phyloP scores from a whole-genome alignment of 2,329 filamentous ascomycete species.

The Biscogniauxia marginata region DNA sequence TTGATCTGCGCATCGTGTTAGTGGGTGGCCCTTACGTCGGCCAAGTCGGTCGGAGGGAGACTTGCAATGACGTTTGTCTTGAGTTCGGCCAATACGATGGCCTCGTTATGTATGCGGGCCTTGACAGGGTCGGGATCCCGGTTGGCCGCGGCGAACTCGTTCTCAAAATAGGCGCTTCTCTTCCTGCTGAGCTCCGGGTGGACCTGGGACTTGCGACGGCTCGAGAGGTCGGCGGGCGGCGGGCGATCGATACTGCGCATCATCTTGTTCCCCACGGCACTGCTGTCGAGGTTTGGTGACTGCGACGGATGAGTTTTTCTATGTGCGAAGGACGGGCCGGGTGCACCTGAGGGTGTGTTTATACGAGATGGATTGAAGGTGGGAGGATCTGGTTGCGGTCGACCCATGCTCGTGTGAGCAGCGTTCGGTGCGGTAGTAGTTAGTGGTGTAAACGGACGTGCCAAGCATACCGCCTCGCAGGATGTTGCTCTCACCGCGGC shows the following conservation, averaged over 20 bases:
- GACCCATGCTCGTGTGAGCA: slow-evolving; percentile 15
- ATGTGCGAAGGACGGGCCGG: slow-evolving; percentile 32
- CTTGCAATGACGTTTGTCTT: slow-evolving; percentile 63
- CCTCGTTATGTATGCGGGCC: slow-evolving; percentile 51
- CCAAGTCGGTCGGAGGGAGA: slow-evolving; percentile 7
- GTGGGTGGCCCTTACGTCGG: background rate
- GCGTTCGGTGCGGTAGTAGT: slow-evolving; percentile 7
- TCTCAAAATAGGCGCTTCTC: slow-evolving; percentile 47
- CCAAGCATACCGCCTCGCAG: background rate
- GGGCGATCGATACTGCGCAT: slow-evolving; percentile 40
- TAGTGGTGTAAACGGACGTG: slow-evolving; percentile 6
- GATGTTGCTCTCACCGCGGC: slow-evolving; percentile 2
- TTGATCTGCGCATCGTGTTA: slow-evolving; percentile 53
- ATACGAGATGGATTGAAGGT: slow-evolving; percentile 2
- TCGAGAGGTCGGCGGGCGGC: slow-evolving; percentile 38
- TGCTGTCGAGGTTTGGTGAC: slow-evolving; percentile 28
- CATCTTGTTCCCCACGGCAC: slow-evolving; percentile 37
- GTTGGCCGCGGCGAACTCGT: slow-evolving; percentile 38
- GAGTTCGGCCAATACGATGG: slow-evolving; percentile 62
- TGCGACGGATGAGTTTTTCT: slow-evolving; percentile 28
- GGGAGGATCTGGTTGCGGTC: slow-evolving; percentile 16
- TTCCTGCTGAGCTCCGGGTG: slow-evolving; percentile 35
- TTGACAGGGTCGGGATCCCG: slow-evolving; percentile 35
- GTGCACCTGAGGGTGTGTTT: slow-evolving; percentile 7
- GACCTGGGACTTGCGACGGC: slow-evolving; percentile 31